Conservation (phyloP, 768 basidiomycete genomes). For the Xerocomus spinulosus region DNA sequence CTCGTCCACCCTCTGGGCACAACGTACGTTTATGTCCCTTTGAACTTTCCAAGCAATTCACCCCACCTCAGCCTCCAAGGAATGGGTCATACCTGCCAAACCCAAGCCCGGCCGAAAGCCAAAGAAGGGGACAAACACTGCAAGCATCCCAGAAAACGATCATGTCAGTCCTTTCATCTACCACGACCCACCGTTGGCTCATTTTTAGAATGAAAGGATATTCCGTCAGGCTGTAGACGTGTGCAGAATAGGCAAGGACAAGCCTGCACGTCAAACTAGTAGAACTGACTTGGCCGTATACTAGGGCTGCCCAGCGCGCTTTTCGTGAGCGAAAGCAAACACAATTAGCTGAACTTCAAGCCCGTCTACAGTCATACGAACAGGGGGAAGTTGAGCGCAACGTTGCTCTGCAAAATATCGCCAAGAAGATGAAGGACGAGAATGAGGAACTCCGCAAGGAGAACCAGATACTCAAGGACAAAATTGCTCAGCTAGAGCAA, state of each 20-base stretch:
- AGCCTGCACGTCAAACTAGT: background rate
- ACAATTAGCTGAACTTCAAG: constrained; percentile 82
- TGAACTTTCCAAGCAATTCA: background rate
- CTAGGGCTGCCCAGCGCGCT: constrained; percentile 86
- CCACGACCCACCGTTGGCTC: constrained; percentile 2
- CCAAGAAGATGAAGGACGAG: constrained; percentile 82
- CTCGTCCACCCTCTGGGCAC: constrained; percentile 69
- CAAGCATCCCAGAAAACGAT: constrained; percentile 35
- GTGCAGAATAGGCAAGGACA: constrained; percentile 66
- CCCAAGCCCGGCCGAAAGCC: constrained; percentile 87
- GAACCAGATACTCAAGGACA: constrained; percentile 57
- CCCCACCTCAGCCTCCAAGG: constrained; percentile 62
- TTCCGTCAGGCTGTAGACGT: constrained; percentile 56
- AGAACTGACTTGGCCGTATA: constrained; percentile 12
- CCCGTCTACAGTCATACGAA: constrained; percentile 79
- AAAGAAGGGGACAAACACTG: constrained; percentile 53
- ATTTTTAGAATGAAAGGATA: constrained; percentile 32
- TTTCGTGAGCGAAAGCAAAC: constrained; percentile 88
- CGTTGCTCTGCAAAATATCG: constrained; percentile 76
- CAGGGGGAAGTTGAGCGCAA: constrained; percentile 89
- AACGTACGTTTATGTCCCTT: constrained; percentile 43
- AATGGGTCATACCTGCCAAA: constrained; percentile 84
- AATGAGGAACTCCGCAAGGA: constrained; percentile 71
- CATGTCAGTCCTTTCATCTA: constrained; percentile 40
- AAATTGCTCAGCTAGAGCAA: constrained; percentile 39